Percentiles rank a stretch among this genome's conserved stretches.
Evolutionary conservation across 148 eudicot species (phyloP).

Genomic region (Salicornia ramosissima): DNA sequence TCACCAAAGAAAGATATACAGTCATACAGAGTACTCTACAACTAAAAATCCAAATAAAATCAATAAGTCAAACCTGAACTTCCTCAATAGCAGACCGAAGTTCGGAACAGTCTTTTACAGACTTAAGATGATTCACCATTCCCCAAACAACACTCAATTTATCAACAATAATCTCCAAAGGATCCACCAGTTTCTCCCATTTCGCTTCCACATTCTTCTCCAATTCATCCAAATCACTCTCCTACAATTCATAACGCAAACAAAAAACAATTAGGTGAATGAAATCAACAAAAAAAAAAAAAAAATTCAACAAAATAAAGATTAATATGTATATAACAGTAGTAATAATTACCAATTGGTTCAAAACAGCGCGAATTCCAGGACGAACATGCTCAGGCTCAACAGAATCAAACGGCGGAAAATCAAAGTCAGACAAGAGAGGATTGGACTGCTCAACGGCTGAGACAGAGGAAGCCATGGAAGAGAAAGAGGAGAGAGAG

Average conservation of each 20-base stretch:
- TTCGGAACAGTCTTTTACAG: conserved; percentile 74
- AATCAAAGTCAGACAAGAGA: conserved; percentile 53
- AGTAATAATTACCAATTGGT: conserved; percentile 38
- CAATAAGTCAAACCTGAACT: conserved; percentile 62
- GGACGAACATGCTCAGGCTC: conserved; percentile 78
- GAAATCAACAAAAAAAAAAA: neutral
- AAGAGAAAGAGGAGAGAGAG: conserved; percentile 7
- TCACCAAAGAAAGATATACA: no score
- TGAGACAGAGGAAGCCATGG: conserved; percentile 26
- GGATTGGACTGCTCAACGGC: conserved; percentile 42
- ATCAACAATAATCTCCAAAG: conserved; percentile 78
- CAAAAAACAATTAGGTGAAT: neutral
- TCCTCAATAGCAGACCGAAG: conserved; percentile 98
- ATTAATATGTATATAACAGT: neutral
- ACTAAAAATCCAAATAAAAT: neutral
- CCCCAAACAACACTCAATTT: conserved; percentile 79
- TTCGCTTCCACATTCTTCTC: conserved; percentile 80
- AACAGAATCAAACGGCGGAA: conserved; percentile 84
- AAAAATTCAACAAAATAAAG: neutral
- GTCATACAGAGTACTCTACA: no score
- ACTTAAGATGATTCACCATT: conserved; percentile 81
- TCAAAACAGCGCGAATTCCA: conserved; percentile 66
- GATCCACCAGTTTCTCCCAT: conserved; percentile 92
- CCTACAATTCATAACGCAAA: conserved; percentile 32
- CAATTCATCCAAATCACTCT: conserved; percentile 64